Conservation (phyloP, 495 filamentous ascomycete species). For the Parachaetomium inaequale region DNA sequence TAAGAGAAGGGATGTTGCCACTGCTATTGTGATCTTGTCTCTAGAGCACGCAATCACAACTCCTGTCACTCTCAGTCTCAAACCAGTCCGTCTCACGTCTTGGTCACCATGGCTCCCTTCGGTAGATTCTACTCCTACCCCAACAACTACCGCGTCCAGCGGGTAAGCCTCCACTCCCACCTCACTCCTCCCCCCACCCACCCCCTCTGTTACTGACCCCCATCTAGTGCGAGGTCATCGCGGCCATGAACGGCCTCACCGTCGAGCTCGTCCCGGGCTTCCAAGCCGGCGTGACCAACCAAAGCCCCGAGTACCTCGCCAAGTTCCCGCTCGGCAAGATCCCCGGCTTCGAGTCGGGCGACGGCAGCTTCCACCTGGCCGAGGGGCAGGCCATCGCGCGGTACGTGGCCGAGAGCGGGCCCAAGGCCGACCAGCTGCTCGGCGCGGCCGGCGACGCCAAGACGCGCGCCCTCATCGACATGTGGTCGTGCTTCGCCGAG, state of each 20-base stretch:
- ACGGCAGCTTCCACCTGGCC: constrained; percentile 46
- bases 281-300: constrained; percentile 44
- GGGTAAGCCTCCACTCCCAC: constrained; percentile 36
- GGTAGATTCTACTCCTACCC: constrained; percentile 50
- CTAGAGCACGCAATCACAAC: constrained; percentile 4
- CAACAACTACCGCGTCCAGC: constrained; percentile 47
- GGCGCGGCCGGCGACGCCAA: constrained; percentile 45
- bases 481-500: constrained; percentile 51
- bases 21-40: constrained; percentile 7
- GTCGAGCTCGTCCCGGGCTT: constrained; percentile 42
- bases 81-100: neutral
- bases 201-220: neutral
- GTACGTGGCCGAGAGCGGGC: constrained; percentile 53
- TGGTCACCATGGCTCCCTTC: constrained; percentile 48
- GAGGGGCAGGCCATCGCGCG: constrained; percentile 55
- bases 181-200: neutral
- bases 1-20: neutral
- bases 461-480: constrained; percentile 47
- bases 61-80: neutral
- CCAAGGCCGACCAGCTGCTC: constrained; percentile 48
- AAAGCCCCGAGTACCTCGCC: constrained; percentile 49
- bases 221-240: constrained; percentile 48
- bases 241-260: constrained; percentile 51
- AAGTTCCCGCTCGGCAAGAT: constrained; percentile 63
- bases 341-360: constrained; percentile 53